A percentile compares a stretch with the other conserved stretches of the same genome.
phyloP scores from a whole-genome alignment of 768 basidiomycete species.

The Tulasnella calospora region DNA sequence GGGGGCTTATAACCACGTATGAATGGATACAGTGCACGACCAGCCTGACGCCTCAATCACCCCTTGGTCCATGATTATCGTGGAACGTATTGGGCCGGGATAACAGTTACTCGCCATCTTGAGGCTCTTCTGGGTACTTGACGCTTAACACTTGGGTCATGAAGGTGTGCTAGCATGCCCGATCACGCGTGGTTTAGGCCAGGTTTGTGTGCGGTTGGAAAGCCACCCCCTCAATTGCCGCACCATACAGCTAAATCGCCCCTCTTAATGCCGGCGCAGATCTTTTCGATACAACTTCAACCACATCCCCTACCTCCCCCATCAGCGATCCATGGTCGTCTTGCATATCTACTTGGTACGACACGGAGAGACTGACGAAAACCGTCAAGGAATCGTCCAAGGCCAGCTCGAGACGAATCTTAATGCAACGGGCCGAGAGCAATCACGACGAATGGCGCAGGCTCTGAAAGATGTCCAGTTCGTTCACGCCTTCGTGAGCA shows the following conservation, averaged over 20 bases:
- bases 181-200: background rate
- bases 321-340: background rate
- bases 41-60: too few relatives aligned
- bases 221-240: too few relatives aligned
- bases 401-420: slow-evolving; percentile 31
- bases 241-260: too few relatives aligned
- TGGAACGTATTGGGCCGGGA: too few relatives aligned
- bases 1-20: too few relatives aligned
- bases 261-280: background rate
- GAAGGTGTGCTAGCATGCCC: too few relatives aligned
- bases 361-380: slow-evolving; percentile 27
- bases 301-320: background rate
- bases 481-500: slow-evolving; percentile 33
- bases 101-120: too few relatives aligned
- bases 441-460: slow-evolving; percentile 25
- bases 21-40: too few relatives aligned
- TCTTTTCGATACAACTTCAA: background rate
- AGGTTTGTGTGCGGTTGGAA: background rate
- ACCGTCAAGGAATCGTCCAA: slow-evolving; percentile 28
- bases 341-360: slow-evolving; percentile 21
- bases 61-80: too few relatives aligned
- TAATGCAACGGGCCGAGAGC: slow-evolving; percentile 29
- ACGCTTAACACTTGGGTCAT: too few relatives aligned
- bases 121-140: too few relatives aligned
- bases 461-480: slow-evolving; percentile 31